Evolutionary conservation across 495 filamentous ascomycete genomes (phyloP), one percentile per base, ranked within the genome.

Genomic region (Aspergillus incahuasiensis): DNA sequence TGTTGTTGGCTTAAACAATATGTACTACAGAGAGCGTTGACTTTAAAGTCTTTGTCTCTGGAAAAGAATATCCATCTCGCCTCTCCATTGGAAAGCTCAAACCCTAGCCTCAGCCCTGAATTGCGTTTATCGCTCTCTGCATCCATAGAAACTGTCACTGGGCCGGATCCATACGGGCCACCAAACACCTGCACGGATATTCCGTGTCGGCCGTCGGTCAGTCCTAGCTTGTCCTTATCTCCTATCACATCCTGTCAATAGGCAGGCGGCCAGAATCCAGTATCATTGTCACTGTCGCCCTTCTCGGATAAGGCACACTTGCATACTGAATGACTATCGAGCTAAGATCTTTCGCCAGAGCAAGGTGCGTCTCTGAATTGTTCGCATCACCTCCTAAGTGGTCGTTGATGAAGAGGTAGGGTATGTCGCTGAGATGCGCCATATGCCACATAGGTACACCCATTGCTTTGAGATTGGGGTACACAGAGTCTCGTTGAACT

Each of bases 381-480:
- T 65, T 64, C 9, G 51, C 45, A 19, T 59, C 61, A 3, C 54
- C 63, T 8, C 41, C 48, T 1, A 67, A 45, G 22, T 59, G 39
- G 5, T 55, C 39, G 18, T 69, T 69, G 18, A 72, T 71, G 47
- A 72, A 68, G 19, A 75, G 51, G 59, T 80, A 79, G 7, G 75
- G 70, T 28, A 79, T 70, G 50, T 81, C 75, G 15, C 71, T 68
- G 1, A 72, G 67, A 54, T 79, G 78, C 7, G 71, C 56, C 1
- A 75, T 71, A 43, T 73, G 64, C 47, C 73, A 66, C 22, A 69
- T 68, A 3, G 66, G 56, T 2, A 67, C 57, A 9, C 67, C 66
- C 58, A 71, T 48, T 12, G 32, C 48, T 6, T 62, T 48, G 8
- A 71, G 61, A 72, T 60, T 0, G 69, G 66, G 9, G 64, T 59